Conservation (phyloP, 2,329 filamentous ascomycete genomes). For the Aspergillus pseudonomiae region DNA sequence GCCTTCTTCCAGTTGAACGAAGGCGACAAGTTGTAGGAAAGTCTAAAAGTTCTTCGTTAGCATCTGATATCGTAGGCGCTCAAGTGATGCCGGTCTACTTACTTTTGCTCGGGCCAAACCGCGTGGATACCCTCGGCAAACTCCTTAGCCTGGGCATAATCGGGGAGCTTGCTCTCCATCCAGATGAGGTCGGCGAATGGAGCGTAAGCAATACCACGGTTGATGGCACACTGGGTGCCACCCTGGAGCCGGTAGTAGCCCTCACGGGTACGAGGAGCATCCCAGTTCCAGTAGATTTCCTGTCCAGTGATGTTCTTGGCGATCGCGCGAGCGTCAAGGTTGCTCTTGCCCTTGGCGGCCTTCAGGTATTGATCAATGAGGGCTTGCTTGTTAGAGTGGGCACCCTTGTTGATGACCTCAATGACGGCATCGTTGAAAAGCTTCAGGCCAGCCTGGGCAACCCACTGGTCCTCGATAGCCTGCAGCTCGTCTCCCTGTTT, state of each 20-base stretch:
- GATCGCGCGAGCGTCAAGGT: constrained; percentile 76
- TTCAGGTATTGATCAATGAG: constrained; percentile 69
- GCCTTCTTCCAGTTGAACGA: constrained; percentile 99
- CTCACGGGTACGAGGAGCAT: constrained; percentile 86
- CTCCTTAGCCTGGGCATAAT: constrained; percentile 86
- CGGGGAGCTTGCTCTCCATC: constrained; percentile 99
- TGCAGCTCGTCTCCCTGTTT: constrained; percentile 82
- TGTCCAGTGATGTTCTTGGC: constrained; percentile 76
- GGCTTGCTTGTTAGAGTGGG: constrained; percentile 66
- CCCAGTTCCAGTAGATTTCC: constrained; percentile 94
- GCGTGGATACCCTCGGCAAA: constrained; percentile 93
- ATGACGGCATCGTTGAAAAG: constrained; percentile 89
- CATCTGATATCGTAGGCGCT: neutral
- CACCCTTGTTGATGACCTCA: constrained; percentile 73
- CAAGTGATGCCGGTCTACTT: constrained; percentile 41
- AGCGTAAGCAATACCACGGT: constrained; percentile 86
- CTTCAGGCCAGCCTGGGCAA: constrained; percentile 74
- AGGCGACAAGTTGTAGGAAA: constrained; percentile 96
- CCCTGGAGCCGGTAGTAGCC: constrained; percentile 93
- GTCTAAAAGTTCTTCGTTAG: constrained; percentile 54
- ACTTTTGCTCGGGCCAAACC: constrained; percentile 96
- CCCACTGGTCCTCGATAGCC: constrained; percentile 90
- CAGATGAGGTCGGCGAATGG: constrained; percentile 96
- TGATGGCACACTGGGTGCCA: constrained; percentile 87
- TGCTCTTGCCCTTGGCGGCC: constrained; percentile 79